phyloP scores from a whole-genome alignment of 2,329 filamentous ascomycete species.

The Beauveria varroae region DNA sequence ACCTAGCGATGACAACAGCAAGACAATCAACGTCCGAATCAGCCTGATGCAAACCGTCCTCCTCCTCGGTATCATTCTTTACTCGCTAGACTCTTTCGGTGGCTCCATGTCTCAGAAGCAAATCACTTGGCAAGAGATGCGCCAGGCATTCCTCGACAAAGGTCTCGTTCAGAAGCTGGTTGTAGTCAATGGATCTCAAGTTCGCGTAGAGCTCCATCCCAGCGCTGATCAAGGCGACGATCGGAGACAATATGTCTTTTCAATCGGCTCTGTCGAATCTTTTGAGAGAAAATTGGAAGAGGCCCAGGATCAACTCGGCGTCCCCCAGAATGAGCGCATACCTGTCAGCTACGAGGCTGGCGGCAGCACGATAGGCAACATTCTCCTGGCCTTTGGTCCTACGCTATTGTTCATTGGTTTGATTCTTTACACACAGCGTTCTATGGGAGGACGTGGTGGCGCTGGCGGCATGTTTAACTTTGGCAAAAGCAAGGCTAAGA shows the following conservation, averaged over 20 bases:
- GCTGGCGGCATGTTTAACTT: constrained; percentile 88
- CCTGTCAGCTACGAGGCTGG: constrained; percentile 82
- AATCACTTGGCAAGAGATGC: constrained; percentile 97
- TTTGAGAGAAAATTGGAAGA: constrained; percentile 86
- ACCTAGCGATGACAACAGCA: constrained; percentile 15
- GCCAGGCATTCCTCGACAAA: constrained; percentile 89
- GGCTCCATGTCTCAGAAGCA: constrained; percentile 50
- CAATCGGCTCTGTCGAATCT: constrained; percentile 86
- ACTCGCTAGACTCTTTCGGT: constrained; percentile 33
- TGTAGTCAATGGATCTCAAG: constrained; percentile 62
- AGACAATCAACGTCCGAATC: constrained; percentile 27
- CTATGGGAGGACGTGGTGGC: constrained; percentile 58
- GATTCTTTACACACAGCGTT: constrained; percentile 70
- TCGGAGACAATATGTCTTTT: constrained; percentile 69
- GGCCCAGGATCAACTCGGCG: constrained; percentile 79
- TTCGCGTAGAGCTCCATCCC: constrained; percentile 73
- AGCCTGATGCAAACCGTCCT: constrained; percentile 29
- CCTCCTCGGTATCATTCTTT: constrained; percentile 47
- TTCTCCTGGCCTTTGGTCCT: constrained; percentile 74
- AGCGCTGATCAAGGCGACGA: constrained; percentile 55
- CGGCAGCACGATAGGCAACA: constrained; percentile 63
- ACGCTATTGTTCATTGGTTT: constrained; percentile 80
- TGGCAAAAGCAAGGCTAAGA: constrained; percentile 90
- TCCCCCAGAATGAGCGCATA: constrained; percentile 82
- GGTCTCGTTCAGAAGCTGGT: constrained; percentile 91